phyloP scores from a whole-genome alignment of 169 alveolate genomes.

The Theileria orientalis region DNA sequence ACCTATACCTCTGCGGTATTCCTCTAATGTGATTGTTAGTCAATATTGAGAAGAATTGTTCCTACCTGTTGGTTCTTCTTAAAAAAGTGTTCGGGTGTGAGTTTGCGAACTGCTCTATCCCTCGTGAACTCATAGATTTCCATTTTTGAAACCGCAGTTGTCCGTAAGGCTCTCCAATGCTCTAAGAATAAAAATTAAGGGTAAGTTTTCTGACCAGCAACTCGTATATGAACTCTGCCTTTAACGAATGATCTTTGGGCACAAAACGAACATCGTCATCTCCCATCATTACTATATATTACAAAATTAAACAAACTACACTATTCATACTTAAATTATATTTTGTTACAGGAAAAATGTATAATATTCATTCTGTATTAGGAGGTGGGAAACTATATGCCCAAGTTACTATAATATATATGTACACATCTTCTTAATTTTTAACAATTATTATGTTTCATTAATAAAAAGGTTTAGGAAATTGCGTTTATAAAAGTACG shows the following conservation, averaged over 20 bases:
- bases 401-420: conserved; percentile 2
- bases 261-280: conserved; percentile 3
- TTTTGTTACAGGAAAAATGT: background rate
- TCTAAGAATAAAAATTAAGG: conserved; percentile 21
- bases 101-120: conserved; percentile 55
- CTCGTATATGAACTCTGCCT: conserved; percentile 46
- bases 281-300: conserved; percentile 14
- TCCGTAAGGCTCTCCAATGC: conserved; percentile 61
- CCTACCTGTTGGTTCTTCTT: conserved; percentile 61
- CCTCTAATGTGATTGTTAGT: conserved; percentile 57
- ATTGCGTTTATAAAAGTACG: too few species aligned
- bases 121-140: conserved; percentile 56
- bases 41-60: background rate
- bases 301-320: background rate
- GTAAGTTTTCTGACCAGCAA: conserved; percentile 32
- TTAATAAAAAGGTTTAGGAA: too few species aligned
- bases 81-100: conserved; percentile 60
- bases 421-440: conserved; percentile 2
- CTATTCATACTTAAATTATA: background rate
- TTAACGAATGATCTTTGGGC: conserved; percentile 19
- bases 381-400: background rate
- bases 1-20: conserved; percentile 73
- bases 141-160: conserved; percentile 54
- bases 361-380: background rate
- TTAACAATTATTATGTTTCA: background rate